Evolutionary conservation across 2,329 filamentous ascomycete species (phyloP).

Genomic region (Fusarium sp.): DNA sequence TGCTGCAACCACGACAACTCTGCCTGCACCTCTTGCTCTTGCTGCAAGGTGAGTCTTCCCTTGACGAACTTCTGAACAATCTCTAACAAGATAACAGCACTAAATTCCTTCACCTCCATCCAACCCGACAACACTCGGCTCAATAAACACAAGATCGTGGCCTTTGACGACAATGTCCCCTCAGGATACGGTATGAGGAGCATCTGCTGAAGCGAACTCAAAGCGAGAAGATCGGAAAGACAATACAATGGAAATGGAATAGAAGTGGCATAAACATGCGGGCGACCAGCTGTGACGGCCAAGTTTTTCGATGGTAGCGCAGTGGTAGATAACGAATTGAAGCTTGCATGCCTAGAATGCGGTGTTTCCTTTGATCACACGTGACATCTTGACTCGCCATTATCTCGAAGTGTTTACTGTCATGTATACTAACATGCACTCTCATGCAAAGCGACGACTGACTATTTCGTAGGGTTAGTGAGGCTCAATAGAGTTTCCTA

Average conservation of each 20-base stretch:
- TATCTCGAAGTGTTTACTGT: neutral
- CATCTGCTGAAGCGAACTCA: constrained; percentile 1
- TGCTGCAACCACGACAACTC: constrained; percentile 41
- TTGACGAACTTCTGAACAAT: neutral
- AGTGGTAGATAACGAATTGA: constrained; percentile 41
- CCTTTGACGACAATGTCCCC: constrained; percentile 25
- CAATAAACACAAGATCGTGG: constrained; percentile 10
- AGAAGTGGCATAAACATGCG: constrained; percentile 40
- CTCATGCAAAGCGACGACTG: neutral
- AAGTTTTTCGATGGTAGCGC: constrained; percentile 35
- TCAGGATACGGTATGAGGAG: constrained; percentile 14
- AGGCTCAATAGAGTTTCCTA: constrained; percentile 16
- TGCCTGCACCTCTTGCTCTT: constrained; percentile 42
- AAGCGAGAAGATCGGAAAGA: constrained; percentile 21
- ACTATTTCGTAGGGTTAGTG: neutral
- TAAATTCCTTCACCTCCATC: constrained; percentile 39
- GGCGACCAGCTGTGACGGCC: constrained; percentile 36
- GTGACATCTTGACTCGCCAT: constrained; percentile 1
- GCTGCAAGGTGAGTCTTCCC: constrained; percentile 40
- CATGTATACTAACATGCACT: neutral
- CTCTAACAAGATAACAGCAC: constrained; percentile 39
- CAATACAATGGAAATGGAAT: constrained; percentile 18
- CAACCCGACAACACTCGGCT: constrained; percentile 25
- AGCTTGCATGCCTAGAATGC: constrained; percentile 42
- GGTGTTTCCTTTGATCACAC: neutral